phyloP scores from a whole-genome alignment of 768 basidiomycete genomes.

The Leccinum ochraceum region DNA sequence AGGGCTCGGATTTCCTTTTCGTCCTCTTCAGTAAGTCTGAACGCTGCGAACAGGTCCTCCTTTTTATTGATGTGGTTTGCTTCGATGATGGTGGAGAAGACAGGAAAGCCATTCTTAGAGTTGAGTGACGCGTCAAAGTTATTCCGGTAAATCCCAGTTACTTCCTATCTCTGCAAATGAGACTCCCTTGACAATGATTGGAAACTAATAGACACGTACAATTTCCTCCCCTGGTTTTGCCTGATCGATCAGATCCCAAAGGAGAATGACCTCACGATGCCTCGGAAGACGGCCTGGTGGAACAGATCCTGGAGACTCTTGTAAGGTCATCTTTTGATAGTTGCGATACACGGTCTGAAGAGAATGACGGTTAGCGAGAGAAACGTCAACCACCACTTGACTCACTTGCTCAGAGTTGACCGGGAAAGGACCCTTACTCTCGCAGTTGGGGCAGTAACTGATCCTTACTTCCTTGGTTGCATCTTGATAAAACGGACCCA shows the following conservation, averaged over 20 bases:
- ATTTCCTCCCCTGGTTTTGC: slow-evolving; percentile 99
- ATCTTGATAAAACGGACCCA: slow-evolving; percentile 98
- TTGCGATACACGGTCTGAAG: slow-evolving; percentile 95
- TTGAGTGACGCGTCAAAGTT: slow-evolving; percentile 99
- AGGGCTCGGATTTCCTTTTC: slow-evolving; percentile 88
- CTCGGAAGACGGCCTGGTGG: slow-evolving; percentile 96
- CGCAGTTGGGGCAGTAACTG: slow-evolving; percentile 93
- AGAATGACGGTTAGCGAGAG: not conserved
- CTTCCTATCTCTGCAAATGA: slow-evolving; percentile 60
- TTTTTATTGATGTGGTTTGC: slow-evolving; percentile 99
- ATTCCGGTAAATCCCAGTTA: slow-evolving; percentile 97
- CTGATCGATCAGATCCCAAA: slow-evolving; percentile 98
- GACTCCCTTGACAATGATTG: not conserved
- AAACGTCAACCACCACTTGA: slow-evolving; percentile 2
- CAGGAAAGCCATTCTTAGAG: slow-evolving; percentile 98
- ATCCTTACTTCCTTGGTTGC: slow-evolving; percentile 92
- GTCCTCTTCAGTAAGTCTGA: slow-evolving; percentile 95
- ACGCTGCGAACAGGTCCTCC: slow-evolving; percentile 98
- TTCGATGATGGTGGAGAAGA: slow-evolving; percentile 97
- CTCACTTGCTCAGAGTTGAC: slow-evolving; percentile 94
- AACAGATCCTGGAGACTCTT: slow-evolving; percentile 97
- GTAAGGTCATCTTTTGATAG: slow-evolving; percentile 98
- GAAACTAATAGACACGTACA: slow-evolving; percentile 46
- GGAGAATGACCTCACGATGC: slow-evolving; percentile 93
- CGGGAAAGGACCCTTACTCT: slow-evolving; percentile 91